phyloP scores from a whole-genome alignment of 2,329 filamentous ascomycete genomes.

The Amphichorda felina region DNA sequence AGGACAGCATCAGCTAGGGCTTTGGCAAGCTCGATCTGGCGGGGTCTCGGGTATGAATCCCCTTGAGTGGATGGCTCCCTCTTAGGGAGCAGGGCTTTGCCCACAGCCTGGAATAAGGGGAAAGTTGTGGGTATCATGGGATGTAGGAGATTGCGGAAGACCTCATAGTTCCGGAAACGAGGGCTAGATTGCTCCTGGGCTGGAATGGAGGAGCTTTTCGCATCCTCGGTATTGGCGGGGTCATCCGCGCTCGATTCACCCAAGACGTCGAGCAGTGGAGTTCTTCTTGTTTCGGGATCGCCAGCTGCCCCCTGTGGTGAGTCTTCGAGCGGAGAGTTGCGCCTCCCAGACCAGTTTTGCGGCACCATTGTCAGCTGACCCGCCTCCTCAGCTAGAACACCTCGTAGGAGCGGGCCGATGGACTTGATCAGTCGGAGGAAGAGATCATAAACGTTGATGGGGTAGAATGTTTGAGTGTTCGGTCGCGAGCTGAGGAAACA shows the following conservation, averaged over 20 bases:
- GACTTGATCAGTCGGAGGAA: constrained; percentile 64
- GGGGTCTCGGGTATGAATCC: constrained; percentile 40
- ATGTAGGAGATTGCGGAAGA: constrained; percentile 64
- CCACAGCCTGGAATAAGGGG: constrained; percentile 74
- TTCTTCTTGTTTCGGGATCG: background rate
- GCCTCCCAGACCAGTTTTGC: constrained; percentile 40
- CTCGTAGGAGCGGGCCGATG: constrained; percentile 66
- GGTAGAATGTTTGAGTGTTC: constrained; percentile 53
- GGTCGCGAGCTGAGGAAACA: constrained; percentile 60
- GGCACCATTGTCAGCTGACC: constrained; percentile 64
- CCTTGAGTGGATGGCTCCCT: constrained; percentile 37
- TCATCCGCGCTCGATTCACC: constrained; percentile 7
- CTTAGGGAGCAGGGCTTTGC: constrained; percentile 67
- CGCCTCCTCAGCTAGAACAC: constrained; percentile 77
- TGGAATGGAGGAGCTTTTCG: constrained; percentile 21
- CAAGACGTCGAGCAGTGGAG: constrained; percentile 18
- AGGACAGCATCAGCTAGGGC: constrained; percentile 63
- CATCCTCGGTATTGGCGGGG: background rate
- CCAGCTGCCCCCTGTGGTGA: background rate
- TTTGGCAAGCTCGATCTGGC: constrained; percentile 44
- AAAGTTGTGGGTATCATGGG: constrained; percentile 71
- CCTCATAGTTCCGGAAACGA: constrained; percentile 63
- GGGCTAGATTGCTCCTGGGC: constrained; percentile 29
- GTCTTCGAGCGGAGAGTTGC: background rate
- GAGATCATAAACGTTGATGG: constrained; percentile 75